Evolutionary conservation across 495 filamentous ascomycete genomes (phyloP).

Genomic region (Penicillium cinerascens): DNA sequence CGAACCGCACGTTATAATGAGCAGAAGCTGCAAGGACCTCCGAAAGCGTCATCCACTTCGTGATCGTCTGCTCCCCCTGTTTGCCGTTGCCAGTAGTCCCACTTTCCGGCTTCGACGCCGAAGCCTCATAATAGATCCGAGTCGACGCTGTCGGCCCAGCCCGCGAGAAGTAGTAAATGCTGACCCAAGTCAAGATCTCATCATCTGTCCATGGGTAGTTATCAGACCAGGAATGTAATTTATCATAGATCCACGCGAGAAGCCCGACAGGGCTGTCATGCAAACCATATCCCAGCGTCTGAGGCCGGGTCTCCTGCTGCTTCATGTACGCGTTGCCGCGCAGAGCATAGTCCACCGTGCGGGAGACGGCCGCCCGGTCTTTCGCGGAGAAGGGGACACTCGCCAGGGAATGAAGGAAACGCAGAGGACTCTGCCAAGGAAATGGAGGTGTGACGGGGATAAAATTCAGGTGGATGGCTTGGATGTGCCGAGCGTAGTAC

Average conservation of each 20-base stretch:
- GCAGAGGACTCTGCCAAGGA: conserved; percentile 32
- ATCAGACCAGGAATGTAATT: conserved; percentile 51
- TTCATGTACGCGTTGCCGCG: conserved; percentile 43
- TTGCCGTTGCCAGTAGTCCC: conserved; percentile 2
- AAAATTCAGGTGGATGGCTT: conserved; percentile 47
- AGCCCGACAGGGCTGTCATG: conserved; percentile 50
- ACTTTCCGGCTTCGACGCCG: conserved; percentile 19
- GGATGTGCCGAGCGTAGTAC: conserved; percentile 36
- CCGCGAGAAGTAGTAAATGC: conserved; percentile 50
- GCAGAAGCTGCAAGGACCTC: conserved; percentile 15
- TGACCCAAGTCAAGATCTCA: conserved; percentile 54
- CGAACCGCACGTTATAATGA: conserved; percentile 34
- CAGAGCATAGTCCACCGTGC: conserved; percentile 30
- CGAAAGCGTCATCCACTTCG: conserved; percentile 16
- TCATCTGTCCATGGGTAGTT: conserved; percentile 52
- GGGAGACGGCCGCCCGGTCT: conserved; percentile 31
- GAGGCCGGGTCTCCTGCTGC: conserved; percentile 47
- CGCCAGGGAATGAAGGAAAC: conserved; percentile 30
- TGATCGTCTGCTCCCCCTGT: background rate
- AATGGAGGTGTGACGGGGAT: conserved; percentile 30
- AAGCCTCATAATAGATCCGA: conserved; percentile 50
- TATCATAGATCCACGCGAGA: conserved; percentile 55
- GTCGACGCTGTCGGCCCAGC: conserved; percentile 47
- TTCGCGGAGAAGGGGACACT: conserved; percentile 35
- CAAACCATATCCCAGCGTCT: conserved; percentile 48